Base-by-base conservation (phyloP, 768 basidiomycete species). In the Russula brevipes region DNA sequence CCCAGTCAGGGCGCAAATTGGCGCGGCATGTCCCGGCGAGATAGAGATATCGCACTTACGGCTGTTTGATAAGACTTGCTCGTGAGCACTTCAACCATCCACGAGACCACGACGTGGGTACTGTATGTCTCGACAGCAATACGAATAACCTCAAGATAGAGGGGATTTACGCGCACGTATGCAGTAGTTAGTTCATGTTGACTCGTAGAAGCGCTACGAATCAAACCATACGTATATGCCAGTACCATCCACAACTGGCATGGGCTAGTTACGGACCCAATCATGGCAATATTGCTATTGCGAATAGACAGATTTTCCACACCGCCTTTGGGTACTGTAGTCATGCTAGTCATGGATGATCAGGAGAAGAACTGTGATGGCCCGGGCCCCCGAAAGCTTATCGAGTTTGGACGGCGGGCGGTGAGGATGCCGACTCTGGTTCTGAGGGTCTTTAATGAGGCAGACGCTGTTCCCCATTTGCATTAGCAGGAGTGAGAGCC, bases 21-120 rank as follows among this genome's bases (percentile, higher is more conserved):
- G 46, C 44, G 19, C 44, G 55, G 33, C 31, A 57, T n/a, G 33
- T 9, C n/a, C 75, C 39, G 77, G n/a, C n/a, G n/a, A n/a, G n/a
- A n/a, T n/a, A n/a, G n/a, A 70, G n/a, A 76, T 75, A 70, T 81
- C 79, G 70, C 78, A 81, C 80, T 24, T 80, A 82, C 36, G 79
- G 80, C 67, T 82, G 74, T 69, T 79, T 77, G 64, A 82, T 75
- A 39, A 77, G 76, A 19, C 65, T 24, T 24, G 24, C 24, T 1
- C 57, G 6, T 74, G 76, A 82, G 61, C 74, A 72, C 65, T 76
- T 73, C 4, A 77, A 76, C 80, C 81, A 82, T n/a, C 75, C 75
- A 33, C n/a, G n/a, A n/a, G n/a, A n/a, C n/a, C n/a, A n/a, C 72
- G 71, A 42, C 81, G 76, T 44, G 81, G 79, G 68, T 74, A 81